These are phyloP conservation scores for Xylariaceae sp. DNA, from an alignment of 2,329 filamentous ascomycete species.

Conservation along the genomic window DNA sequence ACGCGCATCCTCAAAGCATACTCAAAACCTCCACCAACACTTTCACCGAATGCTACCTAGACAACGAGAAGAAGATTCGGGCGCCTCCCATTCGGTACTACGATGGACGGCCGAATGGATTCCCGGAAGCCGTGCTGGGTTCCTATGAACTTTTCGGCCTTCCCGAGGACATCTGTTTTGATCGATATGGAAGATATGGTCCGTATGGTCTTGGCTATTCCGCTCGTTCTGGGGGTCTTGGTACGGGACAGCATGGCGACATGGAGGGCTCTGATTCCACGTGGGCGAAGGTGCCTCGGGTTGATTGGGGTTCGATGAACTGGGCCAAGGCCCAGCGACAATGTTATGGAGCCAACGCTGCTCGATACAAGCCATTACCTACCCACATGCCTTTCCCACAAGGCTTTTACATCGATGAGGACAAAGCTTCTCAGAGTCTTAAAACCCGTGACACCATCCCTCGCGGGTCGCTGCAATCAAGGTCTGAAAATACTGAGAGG, in stretches of 20 bases:
- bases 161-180: constrained; percentile 84
- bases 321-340: constrained; percentile 75
- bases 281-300: constrained; percentile 64
- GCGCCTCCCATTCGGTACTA: constrained; percentile 69
- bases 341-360: constrained; percentile 65
- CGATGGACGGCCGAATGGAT: constrained; percentile 72
- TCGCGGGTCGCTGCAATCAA: constrained; percentile 13
- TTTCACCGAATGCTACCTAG: constrained; percentile 72
- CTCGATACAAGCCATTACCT: constrained; percentile 56
- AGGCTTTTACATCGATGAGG: constrained; percentile 48
- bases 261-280: constrained; percentile 72
- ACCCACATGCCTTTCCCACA: constrained; percentile 37
- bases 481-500: constrained; percentile 12
- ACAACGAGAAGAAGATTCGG: constrained; percentile 57
- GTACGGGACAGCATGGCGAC: constrained; percentile 80
- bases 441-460: constrained; percentile 24
- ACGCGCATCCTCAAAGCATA: constrained; percentile 34
- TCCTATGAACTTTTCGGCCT: constrained; percentile 77
- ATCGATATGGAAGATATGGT: constrained; percentile 79
- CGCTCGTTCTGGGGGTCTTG: constrained; percentile 68
- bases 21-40: constrained; percentile 40
- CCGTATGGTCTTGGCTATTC: constrained; percentile 90
- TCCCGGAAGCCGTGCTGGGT: constrained; percentile 80
- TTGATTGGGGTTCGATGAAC: constrained; percentile 70
- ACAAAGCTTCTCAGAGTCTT: constrained; percentile 22